Base-by-base conservation (phyloP, 495 filamentous ascomycete genomes). In the Penicillium atrosanguineum region DNA sequence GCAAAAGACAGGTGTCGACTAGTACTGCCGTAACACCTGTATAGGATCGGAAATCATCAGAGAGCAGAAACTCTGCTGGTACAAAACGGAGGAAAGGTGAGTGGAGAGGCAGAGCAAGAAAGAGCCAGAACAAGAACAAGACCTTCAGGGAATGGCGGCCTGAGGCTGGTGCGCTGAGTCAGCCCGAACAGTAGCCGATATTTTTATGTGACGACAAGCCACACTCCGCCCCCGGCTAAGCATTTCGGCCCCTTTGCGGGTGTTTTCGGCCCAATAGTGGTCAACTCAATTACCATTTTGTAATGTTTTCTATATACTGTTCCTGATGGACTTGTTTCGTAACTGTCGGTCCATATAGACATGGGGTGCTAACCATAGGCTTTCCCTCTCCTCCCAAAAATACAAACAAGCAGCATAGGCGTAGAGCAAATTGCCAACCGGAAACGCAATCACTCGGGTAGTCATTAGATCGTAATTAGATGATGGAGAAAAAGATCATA, bases 21-120 rank as follows among this genome's bases (percentile, higher is more conserved):
- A 71, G 57, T 58, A 64, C 67, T 74, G 72, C 71, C 70, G 70
- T 72, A 73, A 60, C 72, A 75, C 72, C 72, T 75, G 71, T 60
- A 63, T 57, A 59, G 46, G 66, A 62, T 63, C 68, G 59, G 63
- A 63, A 75, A 68, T 72, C 72, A 76, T 76, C 67, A 75, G 71
- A 76, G 68, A 74, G 71, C 64, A 61, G 52, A 64, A 65, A 61
- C 59, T 64, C 70, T 69, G 59, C 59, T 58, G 52, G 53, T 47
- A 57, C 53, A 56, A 50, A 58, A 61, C 46, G 50, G 43, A 41
- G 44, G 37, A 49, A 55, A 38, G 49, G 37, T 39, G 53, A 49
- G 51, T 45, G 52, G 48, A 55, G 23, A 55, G 49, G 51, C 53
- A 52, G 37, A 45, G 57, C 44, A 48, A 57, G 49, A 61, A 41